A percentile compares a stretch with the other conserved stretches of the same genome.
Evolutionary conservation across 2,329 filamentous ascomycete genomes (phyloP).

Genomic region (Teratosphaeria epicoccoides): DNA sequence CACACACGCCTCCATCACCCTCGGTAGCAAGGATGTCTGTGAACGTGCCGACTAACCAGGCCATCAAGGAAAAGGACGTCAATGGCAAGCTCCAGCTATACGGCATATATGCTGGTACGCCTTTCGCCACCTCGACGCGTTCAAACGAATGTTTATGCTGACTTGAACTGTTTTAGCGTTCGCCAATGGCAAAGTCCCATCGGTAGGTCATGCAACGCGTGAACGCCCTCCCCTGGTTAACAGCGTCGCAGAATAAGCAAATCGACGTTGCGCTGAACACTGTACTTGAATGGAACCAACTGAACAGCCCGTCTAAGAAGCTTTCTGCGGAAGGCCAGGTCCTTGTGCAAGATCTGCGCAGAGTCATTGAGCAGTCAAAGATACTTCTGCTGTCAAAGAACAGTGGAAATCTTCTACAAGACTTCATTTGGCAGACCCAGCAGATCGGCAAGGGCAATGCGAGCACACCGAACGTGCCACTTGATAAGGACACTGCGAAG

Average conservation of each 20-base stretch:
- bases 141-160: slow-evolving; percentile 3
- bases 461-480: slow-evolving; percentile 51
- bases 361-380: slow-evolving; percentile 78
- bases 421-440: slow-evolving; percentile 92
- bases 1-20: background rate
- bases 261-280: slow-evolving; percentile 92
- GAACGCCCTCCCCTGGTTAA: background rate
- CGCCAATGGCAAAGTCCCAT: slow-evolving; percentile 78
- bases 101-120: slow-evolving; percentile 63
- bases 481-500: slow-evolving; percentile 66
- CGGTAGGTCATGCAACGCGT: slow-evolving; percentile 44
- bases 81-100: slow-evolving; percentile 92
- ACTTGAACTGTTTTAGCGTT: slow-evolving; percentile 50
- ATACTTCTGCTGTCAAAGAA: slow-evolving; percentile 84
- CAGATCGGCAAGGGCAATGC: slow-evolving; percentile 57
- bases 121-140: background rate
- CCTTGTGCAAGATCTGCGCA: slow-evolving; percentile 66
- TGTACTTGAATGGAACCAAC: slow-evolving; percentile 59
- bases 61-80: slow-evolving; percentile 73
- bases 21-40: slow-evolving; percentile 33
- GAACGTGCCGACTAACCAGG: slow-evolving; percentile 62
- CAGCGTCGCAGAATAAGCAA: slow-evolving; percentile 63
- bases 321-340: slow-evolving; percentile 72
- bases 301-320: slow-evolving; percentile 60
- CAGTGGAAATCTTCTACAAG: slow-evolving; percentile 83